These are phyloP conservation scores for Linum lewisii DNA, from an alignment of 345 rosid species.

Conservation along the genomic window DNA sequence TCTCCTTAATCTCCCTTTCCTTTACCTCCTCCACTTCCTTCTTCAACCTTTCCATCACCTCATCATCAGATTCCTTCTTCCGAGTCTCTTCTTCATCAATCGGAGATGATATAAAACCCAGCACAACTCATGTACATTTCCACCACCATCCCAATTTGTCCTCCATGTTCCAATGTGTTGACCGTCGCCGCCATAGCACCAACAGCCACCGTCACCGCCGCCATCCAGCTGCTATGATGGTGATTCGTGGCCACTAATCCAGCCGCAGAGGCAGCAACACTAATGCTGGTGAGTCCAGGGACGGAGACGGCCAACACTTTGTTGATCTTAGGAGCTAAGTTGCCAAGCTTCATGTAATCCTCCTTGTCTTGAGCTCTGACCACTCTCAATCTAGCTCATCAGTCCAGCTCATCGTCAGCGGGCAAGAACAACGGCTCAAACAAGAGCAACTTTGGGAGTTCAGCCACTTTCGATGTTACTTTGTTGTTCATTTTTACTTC, in stretches of 20 bases:
- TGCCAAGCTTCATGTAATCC: slow-evolving; percentile 37
- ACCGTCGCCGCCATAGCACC: slow-evolving; percentile 31
- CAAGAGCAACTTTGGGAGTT: no score
- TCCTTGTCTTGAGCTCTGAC: slow-evolving; percentile 36
- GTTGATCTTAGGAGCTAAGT: slow-evolving; percentile 30
- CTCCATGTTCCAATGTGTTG: slow-evolving; percentile 35
- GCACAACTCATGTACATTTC: slow-evolving; percentile 47
- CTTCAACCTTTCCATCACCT: no score
- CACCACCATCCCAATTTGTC: slow-evolving; percentile 46
- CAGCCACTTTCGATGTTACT: no score
- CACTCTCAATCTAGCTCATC: slow-evolving; percentile 23
- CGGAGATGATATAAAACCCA: slow-evolving; percentile 26
- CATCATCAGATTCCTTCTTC: no score
- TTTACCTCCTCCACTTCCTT: no score
- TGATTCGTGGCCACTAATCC: not conserved
- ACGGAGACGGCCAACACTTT: slow-evolving; percentile 37
- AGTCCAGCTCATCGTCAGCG: no score
- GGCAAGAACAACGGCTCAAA: no score
- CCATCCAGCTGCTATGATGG: no score
- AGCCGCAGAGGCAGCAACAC: slow-evolving; percentile 26
- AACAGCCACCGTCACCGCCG: slow-evolving; percentile 22
- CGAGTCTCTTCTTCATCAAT: no score
- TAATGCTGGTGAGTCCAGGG: slow-evolving; percentile 29
- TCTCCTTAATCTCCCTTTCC: no score
- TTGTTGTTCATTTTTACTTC: no score